Percentiles rank a stretch among this genome's conserved stretches.
Evolutionary conservation across 495 filamentous ascomycete species (phyloP).

Genomic region (Aspergillus sparsus): DNA sequence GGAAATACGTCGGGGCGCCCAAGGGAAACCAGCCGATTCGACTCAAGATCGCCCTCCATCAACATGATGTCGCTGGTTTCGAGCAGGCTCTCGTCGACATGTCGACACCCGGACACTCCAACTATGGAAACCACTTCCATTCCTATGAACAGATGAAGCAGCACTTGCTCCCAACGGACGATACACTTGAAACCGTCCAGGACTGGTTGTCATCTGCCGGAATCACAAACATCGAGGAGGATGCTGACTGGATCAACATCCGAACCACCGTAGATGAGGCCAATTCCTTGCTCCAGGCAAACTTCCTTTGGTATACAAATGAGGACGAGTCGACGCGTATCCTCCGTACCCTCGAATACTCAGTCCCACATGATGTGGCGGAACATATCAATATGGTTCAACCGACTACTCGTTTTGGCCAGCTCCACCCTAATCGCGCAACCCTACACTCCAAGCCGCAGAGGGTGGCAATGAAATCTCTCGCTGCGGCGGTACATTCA

Average conservation of each 20-base stretch:
- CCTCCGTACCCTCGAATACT: constrained; percentile 62
- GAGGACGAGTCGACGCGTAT: constrained; percentile 39
- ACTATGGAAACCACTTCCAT: constrained; percentile 66
- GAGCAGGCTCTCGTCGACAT: constrained; percentile 61
- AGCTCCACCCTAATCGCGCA: constrained; percentile 41
- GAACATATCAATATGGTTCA: constrained; percentile 53
- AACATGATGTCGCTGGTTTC: constrained; percentile 59
- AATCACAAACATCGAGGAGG: constrained; percentile 49
- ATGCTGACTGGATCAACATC: constrained; percentile 66
- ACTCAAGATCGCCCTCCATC: constrained; percentile 53
- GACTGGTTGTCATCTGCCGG: constrained; percentile 51
- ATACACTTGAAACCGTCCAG: constrained; percentile 48
- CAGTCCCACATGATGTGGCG: constrained; percentile 53
- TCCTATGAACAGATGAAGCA: constrained; percentile 54
- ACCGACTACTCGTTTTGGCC: constrained; percentile 59
- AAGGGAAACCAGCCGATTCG: constrained; percentile 33
- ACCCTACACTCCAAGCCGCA: constrained; percentile 35
- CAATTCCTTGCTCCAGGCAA: constrained; percentile 54
- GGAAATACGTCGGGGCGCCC: constrained; percentile 38
- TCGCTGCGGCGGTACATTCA: constrained; percentile 21
- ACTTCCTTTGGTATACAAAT: constrained; percentile 57
- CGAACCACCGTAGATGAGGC: constrained; percentile 54
- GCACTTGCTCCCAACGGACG: constrained; percentile 53
- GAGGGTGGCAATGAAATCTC: constrained; percentile 24
- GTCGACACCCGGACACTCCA: constrained; percentile 58